Percentiles rank a stretch among this genome's conserved stretches.
phyloP scores from a whole-genome alignment of 2,329 filamentous ascomycete species.

The Monilinia vaccinii-corymbosi region DNA sequence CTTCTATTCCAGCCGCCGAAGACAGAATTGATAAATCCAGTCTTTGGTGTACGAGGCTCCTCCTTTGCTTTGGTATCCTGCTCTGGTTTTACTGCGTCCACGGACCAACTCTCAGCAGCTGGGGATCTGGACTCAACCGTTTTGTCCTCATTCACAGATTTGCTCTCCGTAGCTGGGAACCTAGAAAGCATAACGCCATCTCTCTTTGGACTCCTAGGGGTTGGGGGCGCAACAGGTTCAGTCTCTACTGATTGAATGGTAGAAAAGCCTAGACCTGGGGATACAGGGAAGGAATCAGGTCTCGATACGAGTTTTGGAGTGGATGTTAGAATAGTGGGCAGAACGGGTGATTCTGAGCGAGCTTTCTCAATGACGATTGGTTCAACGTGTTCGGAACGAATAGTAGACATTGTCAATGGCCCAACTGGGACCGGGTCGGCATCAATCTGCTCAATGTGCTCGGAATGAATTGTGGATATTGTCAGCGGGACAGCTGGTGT shows the following conservation, averaged over 20 bases:
- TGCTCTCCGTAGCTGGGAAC: not conserved
- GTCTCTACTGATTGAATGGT: slow-evolving; percentile 25
- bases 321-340: not conserved
- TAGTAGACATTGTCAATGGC: slow-evolving; percentile 29
- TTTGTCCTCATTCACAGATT: not conserved
- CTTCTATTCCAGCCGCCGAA: slow-evolving; percentile 38
- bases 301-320: not conserved
- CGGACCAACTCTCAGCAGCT: not conserved
- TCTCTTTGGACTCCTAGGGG: slow-evolving; percentile 42
- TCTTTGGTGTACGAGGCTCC: slow-evolving; percentile 34
- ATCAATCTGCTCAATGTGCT: slow-evolving; percentile 31
- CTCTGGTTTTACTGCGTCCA: not conserved
- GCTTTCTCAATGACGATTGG: slow-evolving; percentile 9
- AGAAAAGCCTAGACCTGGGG: slow-evolving; percentile 25
- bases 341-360: slow-evolving; percentile 8
- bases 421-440: slow-evolving; percentile 17
- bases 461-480: slow-evolving; percentile 33
- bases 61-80: not conserved
- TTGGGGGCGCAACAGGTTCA: slow-evolving; percentile 26
- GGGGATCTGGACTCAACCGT: not conserved
- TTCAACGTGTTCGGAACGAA: slow-evolving; percentile 31
- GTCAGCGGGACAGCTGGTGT: slow-evolving; percentile 20
- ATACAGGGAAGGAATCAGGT: slow-evolving; percentile 22
- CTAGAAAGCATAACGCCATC: slow-evolving; percentile 49
- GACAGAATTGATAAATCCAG: slow-evolving; percentile 35